Percentiles rank a stretch among this genome's conserved stretches.
phyloP scores from a whole-genome alignment of 2,329 filamentous ascomycete species.

The Scleromitrula shiraiana region DNA sequence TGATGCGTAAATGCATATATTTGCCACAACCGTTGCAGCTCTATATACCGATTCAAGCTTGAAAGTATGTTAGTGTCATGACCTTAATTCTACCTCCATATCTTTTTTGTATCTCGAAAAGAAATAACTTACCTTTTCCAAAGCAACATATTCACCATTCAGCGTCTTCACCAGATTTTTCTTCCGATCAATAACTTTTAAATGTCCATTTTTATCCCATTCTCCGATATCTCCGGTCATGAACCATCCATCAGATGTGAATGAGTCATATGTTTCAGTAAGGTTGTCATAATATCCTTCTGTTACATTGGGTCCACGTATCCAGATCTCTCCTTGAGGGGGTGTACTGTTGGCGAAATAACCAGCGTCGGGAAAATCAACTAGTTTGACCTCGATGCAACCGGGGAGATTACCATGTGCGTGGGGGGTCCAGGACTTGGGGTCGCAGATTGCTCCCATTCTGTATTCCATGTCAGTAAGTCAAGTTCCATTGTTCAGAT shows the following conservation, averaged over 20 bases:
- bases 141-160: conserved; percentile 91
- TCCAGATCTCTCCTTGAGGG: conserved; percentile 63
- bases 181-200: conserved; percentile 77
- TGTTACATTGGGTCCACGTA: conserved; percentile 75
- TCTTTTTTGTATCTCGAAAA: conserved; percentile 14
- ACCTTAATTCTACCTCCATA: too few relatives aligned
- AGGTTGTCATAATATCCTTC: conserved; percentile 74
- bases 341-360: conserved; percentile 55
- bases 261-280: conserved; percentile 65
- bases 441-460: conserved; percentile 72
- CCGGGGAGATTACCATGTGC: conserved; percentile 71
- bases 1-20: conserved; percentile 81
- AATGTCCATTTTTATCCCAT: conserved; percentile 62
- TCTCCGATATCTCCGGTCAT: conserved; percentile 81
- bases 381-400: conserved; percentile 79
- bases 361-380: conserved; percentile 77
- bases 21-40: conserved; percentile 63
- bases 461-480: conserved; percentile 48
- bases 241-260: conserved; percentile 75
- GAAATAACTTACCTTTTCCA: conserved; percentile 56
- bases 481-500: too few relatives aligned
- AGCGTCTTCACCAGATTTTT: conserved; percentile 92
- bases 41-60: conserved; percentile 87
- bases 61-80: too few relatives aligned
- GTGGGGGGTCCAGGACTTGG: conserved; percentile 68